A percentile compares a stretch with the other conserved stretches of the same genome.
These are phyloP conservation scores for Xylaria sp. DNA, from an alignment of 2,329 filamentous ascomycete genomes.

Conservation along the genomic window DNA sequence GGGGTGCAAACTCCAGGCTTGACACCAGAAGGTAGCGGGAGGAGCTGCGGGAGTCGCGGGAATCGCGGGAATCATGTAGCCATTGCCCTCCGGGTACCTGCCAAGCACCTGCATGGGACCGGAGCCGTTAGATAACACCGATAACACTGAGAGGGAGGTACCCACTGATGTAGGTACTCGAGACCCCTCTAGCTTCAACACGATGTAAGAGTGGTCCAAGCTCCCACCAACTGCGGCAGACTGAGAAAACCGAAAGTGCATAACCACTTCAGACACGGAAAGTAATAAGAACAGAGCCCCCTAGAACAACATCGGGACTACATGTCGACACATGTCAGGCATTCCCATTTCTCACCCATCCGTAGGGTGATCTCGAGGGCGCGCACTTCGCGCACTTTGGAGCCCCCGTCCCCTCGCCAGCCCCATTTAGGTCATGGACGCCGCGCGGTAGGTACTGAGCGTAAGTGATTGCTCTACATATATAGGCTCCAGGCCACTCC, in stretches of 20 bases:
- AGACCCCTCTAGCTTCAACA: too few species aligned
- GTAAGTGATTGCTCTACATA: not conserved
- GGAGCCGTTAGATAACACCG: slow-evolving; percentile 6
- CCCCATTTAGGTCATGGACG: not conserved
- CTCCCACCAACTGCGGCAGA: not conserved
- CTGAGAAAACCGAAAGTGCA: not conserved
- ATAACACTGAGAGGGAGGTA: slow-evolving; percentile 5
- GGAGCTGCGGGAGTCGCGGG: too few species aligned
- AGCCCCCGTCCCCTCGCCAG: slow-evolving; percentile 20
- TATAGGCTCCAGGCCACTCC: not conserved
- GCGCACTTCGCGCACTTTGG: slow-evolving; percentile 5
- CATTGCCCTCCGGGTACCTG: slow-evolving; percentile 25
- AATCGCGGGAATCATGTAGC: too few species aligned
- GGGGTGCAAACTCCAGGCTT: too few species aligned
- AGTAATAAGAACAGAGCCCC: not conserved
- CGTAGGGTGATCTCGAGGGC: slow-evolving; percentile 31
- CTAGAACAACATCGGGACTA: slow-evolving; percentile 26
- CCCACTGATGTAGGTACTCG: not conserved
- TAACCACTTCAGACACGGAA: not conserved
- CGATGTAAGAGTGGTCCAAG: slow-evolving; percentile 1
- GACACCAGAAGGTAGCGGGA: too few species aligned
- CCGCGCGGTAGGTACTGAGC: slow-evolving; percentile 1
- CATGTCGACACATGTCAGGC: slow-evolving; percentile 40
- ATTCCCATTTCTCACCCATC: slow-evolving; percentile 33
- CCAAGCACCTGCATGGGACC: slow-evolving; percentile 15